phyloP scores from a whole-genome alignment of 345 rosid species.

The Salix koriyanagi region DNA sequence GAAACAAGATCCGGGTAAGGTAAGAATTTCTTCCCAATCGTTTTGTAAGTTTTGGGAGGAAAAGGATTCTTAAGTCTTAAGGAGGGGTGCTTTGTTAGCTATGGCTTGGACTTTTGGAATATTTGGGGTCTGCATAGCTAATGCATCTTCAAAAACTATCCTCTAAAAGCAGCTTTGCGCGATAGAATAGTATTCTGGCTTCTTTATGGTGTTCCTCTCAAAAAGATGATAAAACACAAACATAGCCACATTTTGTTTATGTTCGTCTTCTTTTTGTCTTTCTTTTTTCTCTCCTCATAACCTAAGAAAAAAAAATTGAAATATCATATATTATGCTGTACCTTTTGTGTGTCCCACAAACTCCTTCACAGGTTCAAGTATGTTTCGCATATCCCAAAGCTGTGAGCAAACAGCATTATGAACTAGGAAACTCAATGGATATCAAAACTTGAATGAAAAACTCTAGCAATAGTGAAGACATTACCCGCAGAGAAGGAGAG shows the following conservation, averaged over 20 bases:
- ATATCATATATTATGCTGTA: constrained; percentile 26
- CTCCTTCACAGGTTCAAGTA: constrained; percentile 81
- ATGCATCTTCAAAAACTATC: not conserved
- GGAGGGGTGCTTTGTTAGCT: not conserved
- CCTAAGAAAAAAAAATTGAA: not conserved
- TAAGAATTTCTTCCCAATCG: not conserved
- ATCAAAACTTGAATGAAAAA: not conserved
- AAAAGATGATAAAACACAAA: too few relatives aligned
- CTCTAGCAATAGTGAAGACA: not conserved
- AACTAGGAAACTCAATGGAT: not conserved
- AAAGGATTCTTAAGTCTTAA: not conserved
- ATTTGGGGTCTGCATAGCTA: not conserved
- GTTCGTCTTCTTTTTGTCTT: not conserved
- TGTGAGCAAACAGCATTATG: constrained; percentile 31
- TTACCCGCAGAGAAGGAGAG: constrained; percentile 80
- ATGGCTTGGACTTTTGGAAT: not conserved
- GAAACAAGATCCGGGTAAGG: not conserved
- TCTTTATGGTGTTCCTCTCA: not conserved
- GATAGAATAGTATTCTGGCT: not conserved
- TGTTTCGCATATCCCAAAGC: constrained; percentile 99
- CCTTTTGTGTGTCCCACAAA: constrained; percentile 91
- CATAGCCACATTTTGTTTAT: not conserved
- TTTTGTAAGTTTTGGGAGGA: not conserved
- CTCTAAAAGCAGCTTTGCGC: not conserved
- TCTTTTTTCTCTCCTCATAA: not conserved